These are phyloP conservation scores for Pulveroboletus sp. DNA, from an alignment of 768 basidiomycete genomes.

Conservation along the genomic window DNA sequence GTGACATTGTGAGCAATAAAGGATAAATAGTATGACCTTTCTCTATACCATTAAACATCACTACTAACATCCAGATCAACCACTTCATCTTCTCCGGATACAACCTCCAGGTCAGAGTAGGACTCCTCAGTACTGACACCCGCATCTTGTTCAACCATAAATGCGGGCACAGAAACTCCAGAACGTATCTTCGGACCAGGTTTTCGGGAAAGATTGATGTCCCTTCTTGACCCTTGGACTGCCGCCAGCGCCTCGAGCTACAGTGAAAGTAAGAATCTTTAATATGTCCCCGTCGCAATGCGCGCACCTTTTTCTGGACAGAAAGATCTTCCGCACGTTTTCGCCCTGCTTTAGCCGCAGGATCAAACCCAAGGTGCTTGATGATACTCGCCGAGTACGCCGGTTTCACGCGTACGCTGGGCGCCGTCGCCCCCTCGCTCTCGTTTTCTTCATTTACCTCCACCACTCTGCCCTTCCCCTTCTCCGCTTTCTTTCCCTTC, in stretches of 20 bases:
- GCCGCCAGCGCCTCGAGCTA: slow-evolving; percentile 59
- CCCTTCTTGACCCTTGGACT: slow-evolving; percentile 47
- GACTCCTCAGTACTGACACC: not conserved
- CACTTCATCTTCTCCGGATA: slow-evolving; percentile 13
- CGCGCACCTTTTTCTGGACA: slow-evolving; percentile 57
- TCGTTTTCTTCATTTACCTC: slow-evolving; percentile 10
- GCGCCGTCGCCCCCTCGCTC: slow-evolving; percentile 16
- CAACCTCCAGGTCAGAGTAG: slow-evolving; percentile 13
- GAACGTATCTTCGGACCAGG: slow-evolving; percentile 66
- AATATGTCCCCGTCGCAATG: not conserved
- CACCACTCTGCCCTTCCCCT: slow-evolving; percentile 10
- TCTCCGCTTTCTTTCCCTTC: slow-evolving; percentile 19
- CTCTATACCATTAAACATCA: slow-evolving; percentile 4
- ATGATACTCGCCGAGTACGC: slow-evolving; percentile 67
- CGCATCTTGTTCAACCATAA: slow-evolving; percentile 19
- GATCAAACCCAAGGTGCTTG: slow-evolving; percentile 78
- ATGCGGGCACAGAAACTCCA: slow-evolving; percentile 45
- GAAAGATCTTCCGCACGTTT: slow-evolving; percentile 38
- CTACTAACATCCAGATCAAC: slow-evolving; percentile 23
- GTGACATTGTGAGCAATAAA: too few relatives aligned
- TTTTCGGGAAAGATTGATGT: slow-evolving; percentile 57
- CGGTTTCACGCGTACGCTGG: slow-evolving; percentile 31
- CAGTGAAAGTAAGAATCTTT: not conserved
- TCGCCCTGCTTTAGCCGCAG: slow-evolving; percentile 54
- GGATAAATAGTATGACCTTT: too few relatives aligned